Percentiles rank a stretch among this genome's conserved stretches.
phyloP scores from a whole-genome alignment of 345 rosid species.

The Salix exigua region DNA sequence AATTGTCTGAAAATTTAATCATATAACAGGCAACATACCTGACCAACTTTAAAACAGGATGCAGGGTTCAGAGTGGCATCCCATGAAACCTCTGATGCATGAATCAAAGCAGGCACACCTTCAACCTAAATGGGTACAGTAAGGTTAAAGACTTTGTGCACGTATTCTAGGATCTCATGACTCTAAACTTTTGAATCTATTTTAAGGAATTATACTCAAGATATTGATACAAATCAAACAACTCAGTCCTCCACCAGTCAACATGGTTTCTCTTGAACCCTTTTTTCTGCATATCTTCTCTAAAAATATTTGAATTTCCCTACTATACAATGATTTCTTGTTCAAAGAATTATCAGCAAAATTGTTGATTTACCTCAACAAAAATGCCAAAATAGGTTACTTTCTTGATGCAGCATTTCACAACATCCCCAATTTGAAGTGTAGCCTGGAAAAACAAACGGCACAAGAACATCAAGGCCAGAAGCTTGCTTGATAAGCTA shows the following conservation, averaged over 20 bases:
- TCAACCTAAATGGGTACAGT: constrained; percentile 55
- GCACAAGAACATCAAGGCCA: constrained; percentile 7
- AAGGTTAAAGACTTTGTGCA: background rate
- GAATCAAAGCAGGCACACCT: constrained; percentile 83
- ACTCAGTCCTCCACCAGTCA: background rate
- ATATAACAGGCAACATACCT: constrained; percentile 45
- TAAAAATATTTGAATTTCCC: background rate
- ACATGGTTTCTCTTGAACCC: background rate
- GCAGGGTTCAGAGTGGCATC: constrained; percentile 90
- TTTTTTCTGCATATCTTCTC: background rate
- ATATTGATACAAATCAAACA: background rate
- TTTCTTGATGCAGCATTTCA: constrained; percentile 80
- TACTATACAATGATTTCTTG: background rate
- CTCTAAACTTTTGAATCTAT: background rate
- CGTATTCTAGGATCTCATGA: background rate
- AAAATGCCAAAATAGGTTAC: constrained; percentile 88
- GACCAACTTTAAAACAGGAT: constrained; percentile 75
- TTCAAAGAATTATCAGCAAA: background rate
- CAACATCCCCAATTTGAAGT: constrained; percentile 87
- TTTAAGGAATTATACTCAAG: background rate
- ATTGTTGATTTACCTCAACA: constrained; percentile 59
- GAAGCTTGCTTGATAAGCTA: constrained; percentile 2
- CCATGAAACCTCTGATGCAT: constrained; percentile 94
- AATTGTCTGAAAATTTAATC: constrained; percentile 4
- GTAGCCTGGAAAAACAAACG: constrained; percentile 53